phyloP scores from a whole-genome alignment of 225 moss, liverwort and hornwort species.

The Rhytidiadelphus loreus region DNA sequence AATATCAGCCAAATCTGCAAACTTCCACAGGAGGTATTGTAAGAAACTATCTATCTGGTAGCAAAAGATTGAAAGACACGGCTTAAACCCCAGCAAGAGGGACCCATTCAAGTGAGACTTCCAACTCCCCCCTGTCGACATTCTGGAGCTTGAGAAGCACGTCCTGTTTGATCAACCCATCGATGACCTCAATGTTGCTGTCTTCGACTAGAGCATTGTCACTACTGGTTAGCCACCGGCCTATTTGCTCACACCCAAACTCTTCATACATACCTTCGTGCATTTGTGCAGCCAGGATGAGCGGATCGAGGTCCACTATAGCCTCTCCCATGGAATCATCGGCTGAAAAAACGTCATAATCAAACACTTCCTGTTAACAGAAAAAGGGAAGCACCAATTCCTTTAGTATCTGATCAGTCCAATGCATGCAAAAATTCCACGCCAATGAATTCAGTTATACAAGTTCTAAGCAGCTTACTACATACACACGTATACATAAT shows the following conservation, averaged over 20 bases:
- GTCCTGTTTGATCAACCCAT: conserved; percentile 77
- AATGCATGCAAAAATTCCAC: background rate
- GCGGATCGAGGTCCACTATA: conserved; percentile 61
- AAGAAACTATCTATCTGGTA: background rate
- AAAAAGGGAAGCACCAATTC: background rate
- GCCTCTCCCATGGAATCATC: conserved; percentile 96
- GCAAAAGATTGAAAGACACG: background rate
- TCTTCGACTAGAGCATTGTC: conserved; percentile 76
- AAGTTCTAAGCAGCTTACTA: background rate
- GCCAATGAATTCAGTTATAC: background rate
- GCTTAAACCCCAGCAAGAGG: conserved; percentile 31
- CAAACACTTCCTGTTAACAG: conserved; percentile 76
- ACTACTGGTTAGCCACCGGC: conserved; percentile 77
- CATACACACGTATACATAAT: background rate
- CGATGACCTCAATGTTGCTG: conserved; percentile 70
- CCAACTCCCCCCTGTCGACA: conserved; percentile 71
- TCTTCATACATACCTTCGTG: conserved; percentile 77
- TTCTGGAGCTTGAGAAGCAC: conserved; percentile 72
- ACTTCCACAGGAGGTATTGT: background rate
- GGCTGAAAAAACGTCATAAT: conserved; percentile 70
- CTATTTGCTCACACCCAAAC: conserved; percentile 76
- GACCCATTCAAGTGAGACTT: conserved; percentile 76
- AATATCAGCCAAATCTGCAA: background rate
- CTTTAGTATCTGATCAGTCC: background rate
- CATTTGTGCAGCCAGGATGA: conserved; percentile 85